Base-by-base conservation (phyloP, 2,329 filamentous ascomycete species). In the Paracoccidioides brasiliensis region DNA sequence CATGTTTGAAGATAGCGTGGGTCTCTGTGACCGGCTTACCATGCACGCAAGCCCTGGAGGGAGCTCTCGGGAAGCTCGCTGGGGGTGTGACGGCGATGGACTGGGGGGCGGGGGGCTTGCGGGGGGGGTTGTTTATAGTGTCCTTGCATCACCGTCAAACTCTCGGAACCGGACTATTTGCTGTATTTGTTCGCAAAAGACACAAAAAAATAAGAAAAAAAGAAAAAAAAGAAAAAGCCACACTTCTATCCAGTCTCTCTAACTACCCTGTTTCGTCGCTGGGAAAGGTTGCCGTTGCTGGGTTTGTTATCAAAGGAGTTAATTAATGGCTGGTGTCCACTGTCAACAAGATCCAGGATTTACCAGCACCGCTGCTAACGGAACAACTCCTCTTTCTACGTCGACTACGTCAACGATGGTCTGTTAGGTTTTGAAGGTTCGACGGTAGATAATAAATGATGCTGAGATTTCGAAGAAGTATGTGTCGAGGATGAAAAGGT, bases 1-100 rank as follows among this genome's bases (percentile, higher is more conserved):
- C 49, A 51, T 51, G 35, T 40, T 51, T 51, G 49, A 51, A 22
- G 22, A 41, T 40, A 41, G 49, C 49, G 37, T 51, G 49, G 49
- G 30, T 41, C 49, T 41, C 49, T 51, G 41, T 51, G 49, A 41
- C 49, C 45, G 45, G 45, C n/a, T 48, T 35, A 22, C 22, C 45
- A 28, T 32, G n/a, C 33, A 38, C 8, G 9, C n/a, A 15, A 15
- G 22, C 22, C 22, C 22, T 22, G 22, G 22, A 22, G 33, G 14
- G 15, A 22, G 33, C 33, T 30, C 35, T 40, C 22, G 15, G 49
- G 4, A 14, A 2, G 22, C 22, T 22, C 22, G 2, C 22, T 22
- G 22, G 22, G 22, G 22, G 22, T 22, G 22, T 22, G 22, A 22
- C 22, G 22, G 22, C 22, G 22, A 22, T 22, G 22, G 22, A 22